Base-by-base conservation (phyloP, 208 protist species). In the Acanthamoeba polyphaga region DNA sequence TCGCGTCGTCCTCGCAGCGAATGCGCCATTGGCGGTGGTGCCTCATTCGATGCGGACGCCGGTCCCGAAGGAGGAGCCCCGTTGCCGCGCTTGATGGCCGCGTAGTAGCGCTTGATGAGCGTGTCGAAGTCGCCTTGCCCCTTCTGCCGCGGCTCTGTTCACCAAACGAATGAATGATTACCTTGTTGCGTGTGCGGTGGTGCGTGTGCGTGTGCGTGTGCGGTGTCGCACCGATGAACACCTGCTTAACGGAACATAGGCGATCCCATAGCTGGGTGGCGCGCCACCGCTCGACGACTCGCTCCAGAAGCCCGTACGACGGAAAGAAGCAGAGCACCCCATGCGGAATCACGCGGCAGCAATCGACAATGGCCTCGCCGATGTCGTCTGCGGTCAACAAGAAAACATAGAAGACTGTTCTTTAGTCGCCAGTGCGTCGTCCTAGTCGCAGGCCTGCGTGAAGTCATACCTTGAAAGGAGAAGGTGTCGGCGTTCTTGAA, bases 271-370 rank as follows among this genome's bases (percentile, higher is more conserved):
- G 70, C 38, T 68, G n/a, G 10, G 88, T 96, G 46, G 46, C 29
- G 32, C 64, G 72, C 96, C 96, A 97, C 60, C 96, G 70, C 68
- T 88, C 72, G 22, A 46, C 24, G 2, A 92, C 13, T 12, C 89
- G 91, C 22, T 96, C 92, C 53, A 97, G 51, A 3, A 96, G 46
- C 9, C 27, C 46, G 66, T 97, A 97, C 10, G 95, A 96, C 19
- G 96, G 96, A 38, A 97, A 97, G 64, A 97, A 97, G 66, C 92
- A 96, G 17, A 97, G 78, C 24, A 97, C 95, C 22, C 96, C 96
- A 53, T 94, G 91, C 34, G 95, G 96, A 19, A 97, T 96, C 27
- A 85, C 70, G 15, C 22, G 10, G 46, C 95, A 96, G 84, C 68
- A 95, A 49, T 87, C 55, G 1, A 96, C 15, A 29, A 97, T 78